phyloP scores from a whole-genome alignment of 2,329 filamentous ascomycete genomes.

The Elsinoe arachidis region DNA sequence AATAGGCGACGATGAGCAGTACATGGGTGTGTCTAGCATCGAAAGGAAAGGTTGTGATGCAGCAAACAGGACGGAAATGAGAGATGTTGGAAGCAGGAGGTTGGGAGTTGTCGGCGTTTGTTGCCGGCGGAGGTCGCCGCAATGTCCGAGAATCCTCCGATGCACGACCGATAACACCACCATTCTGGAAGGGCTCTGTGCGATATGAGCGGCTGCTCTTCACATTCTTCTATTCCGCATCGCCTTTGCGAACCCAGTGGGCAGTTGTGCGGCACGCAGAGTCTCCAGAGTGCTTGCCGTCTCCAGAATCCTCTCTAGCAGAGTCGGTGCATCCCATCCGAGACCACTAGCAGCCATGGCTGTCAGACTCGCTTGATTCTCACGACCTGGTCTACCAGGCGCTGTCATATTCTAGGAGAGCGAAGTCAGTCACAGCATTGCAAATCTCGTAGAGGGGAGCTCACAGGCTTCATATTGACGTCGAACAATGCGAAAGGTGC shows the following conservation, averaged over 20 bases:
- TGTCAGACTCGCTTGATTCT: constrained; percentile 42
- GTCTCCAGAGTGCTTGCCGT: constrained; percentile 14
- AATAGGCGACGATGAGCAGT: no score
- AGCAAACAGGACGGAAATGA: no score
- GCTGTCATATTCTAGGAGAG: constrained; percentile 38
- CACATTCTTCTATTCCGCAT: no score
- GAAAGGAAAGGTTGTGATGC: no score
- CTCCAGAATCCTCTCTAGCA: constrained; percentile 32
- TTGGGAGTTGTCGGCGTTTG: no score
- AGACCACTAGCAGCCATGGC: constrained; percentile 35
- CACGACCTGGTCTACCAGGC: constrained; percentile 38
- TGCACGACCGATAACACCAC: no score
- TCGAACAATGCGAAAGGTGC: constrained; percentile 42
- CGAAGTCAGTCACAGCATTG: not conserved
- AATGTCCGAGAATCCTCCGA: no score
- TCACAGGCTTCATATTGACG: constrained; percentile 45
- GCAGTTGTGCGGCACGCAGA: constrained; percentile 5
- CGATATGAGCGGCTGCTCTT: no score
- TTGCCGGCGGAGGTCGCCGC: no score
- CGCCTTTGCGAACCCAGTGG: not conserved
- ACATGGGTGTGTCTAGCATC: no score
- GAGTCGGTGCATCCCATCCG: constrained; percentile 36
- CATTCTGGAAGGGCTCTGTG: no score
- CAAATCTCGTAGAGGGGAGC: constrained; percentile 17
- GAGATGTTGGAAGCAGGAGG: no score